Evolutionary conservation across 768 basidiomycete genomes (phyloP).

Genomic region (Chalciporus piperatus): DNA sequence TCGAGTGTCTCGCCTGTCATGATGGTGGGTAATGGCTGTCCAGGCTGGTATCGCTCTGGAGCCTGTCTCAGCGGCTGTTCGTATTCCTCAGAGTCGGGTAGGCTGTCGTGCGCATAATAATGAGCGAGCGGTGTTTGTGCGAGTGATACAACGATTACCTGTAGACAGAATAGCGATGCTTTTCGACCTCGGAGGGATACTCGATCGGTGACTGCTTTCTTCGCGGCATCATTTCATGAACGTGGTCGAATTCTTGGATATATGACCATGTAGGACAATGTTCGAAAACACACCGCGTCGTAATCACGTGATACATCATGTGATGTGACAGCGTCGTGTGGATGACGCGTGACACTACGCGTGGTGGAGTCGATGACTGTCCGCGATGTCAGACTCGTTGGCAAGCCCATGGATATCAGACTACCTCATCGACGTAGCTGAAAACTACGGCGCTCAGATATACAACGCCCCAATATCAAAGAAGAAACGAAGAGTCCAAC

Average conservation of each 20-base stretch:
- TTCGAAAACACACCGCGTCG: slow-evolving; percentile 8
- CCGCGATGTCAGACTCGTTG: slow-evolving; percentile 38
- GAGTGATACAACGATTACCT: slow-evolving; percentile 1
- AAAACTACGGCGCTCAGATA: slow-evolving; percentile 49
- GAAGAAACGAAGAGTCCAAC: slow-evolving; percentile 54
- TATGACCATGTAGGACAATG: neutral
- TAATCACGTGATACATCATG: slow-evolving; percentile 17
- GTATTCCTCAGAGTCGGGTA: slow-evolving; percentile 7
- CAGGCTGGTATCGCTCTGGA: slow-evolving; percentile 52
- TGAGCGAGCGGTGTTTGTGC: neutral
- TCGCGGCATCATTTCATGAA: slow-evolving; percentile 11
- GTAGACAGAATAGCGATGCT: slow-evolving; percentile 1
- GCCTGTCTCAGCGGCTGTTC: slow-evolving; percentile 7
- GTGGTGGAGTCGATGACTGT: neutral
- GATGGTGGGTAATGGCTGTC: slow-evolving; percentile 59
- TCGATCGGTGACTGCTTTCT: slow-evolving; percentile 23
- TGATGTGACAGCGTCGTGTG: slow-evolving; percentile 12
- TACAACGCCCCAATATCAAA: slow-evolving; percentile 15
- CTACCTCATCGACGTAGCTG: slow-evolving; percentile 50
- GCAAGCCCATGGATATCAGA: slow-evolving; percentile 53
- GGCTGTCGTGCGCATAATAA: neutral
- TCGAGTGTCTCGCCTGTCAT: slow-evolving; percentile 65
- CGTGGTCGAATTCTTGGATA: neutral
- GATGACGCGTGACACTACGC: too few species aligned
- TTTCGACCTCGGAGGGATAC: neutral